Base-by-base conservation (phyloP, 768 basidiomycete genomes). In the Pulveroboletus sp. region DNA sequence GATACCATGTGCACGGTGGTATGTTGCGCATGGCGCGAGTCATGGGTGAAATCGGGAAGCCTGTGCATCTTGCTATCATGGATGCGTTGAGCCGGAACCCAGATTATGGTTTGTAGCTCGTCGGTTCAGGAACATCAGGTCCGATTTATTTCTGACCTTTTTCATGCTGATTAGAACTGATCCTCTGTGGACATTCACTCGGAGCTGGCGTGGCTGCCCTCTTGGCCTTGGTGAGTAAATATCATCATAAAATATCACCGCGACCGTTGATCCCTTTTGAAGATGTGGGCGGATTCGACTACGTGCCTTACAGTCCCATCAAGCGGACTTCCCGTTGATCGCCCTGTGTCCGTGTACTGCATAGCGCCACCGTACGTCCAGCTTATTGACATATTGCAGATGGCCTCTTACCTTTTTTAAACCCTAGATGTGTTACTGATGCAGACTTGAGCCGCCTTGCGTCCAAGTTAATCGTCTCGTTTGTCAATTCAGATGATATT, bases 231-330 rank as follows among this genome's bases (percentile, higher is more conserved):
- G 86, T 86, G 56, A 63, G 80, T 66, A 27, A 30, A 39, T 8
- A 16, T 35, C 22, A 45, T 41, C 6, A 30, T 26, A 12, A 7
- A 27, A 36, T 50, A n/a, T n/a, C n/a, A n/a, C n/a, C n/a, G 10
- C 16, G 13, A 35, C 26, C 32, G 34, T 27, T 49, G 39, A 40
- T 46, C n/a, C 5, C 35, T 14, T 36, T 22, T 27, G 30, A 45
- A 90, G 89, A 85, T 87, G 79, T 93, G 89, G 89, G 86, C 89
- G 1, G 86, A 90, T 62, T 86, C 87, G 17, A 76, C 71, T 54
- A 91, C 84, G 2, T 89, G 89, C 54, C 72, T 85, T 35, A 93
- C 79, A 7, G 71, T 76, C 31, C 71, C 74, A 38, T 79, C 83
- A 24, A 86, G 86, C 52, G 87, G 87, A 7, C 74, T 91, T 13